Conservation (phyloP, 352 stramenopile species). For the Pythium rhizo-oryzae region DNA sequence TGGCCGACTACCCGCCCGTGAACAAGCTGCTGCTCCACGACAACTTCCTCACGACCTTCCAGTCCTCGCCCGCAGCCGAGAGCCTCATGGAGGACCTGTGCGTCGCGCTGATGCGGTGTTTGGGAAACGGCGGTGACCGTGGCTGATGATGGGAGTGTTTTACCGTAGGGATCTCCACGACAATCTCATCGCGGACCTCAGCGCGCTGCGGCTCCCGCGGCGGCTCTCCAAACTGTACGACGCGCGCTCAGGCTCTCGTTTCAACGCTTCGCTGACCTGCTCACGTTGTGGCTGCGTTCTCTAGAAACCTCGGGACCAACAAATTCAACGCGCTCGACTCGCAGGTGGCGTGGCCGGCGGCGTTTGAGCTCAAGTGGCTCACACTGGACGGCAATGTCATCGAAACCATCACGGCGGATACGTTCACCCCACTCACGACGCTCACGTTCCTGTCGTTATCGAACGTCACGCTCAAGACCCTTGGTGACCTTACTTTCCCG, state of each 20-base stretch:
- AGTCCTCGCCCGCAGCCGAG: conserved; percentile 32
- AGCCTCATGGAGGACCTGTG: conserved; percentile 61
- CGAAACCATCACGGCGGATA: conserved; percentile 32
- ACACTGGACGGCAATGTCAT: conserved; percentile 60
- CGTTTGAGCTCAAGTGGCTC: conserved; percentile 56
- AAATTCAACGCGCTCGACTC: conserved; percentile 25
- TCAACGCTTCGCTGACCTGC: background rate
- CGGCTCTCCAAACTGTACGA: conserved; percentile 46
- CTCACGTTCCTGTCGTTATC: conserved; percentile 58
- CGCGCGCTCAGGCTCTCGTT: background rate
- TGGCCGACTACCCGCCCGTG: conserved; percentile 55
- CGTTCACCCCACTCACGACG: conserved; percentile 46
- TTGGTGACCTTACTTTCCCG: conserved; percentile 31
- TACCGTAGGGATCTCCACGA: conserved; percentile 39
- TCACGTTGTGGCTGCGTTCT: background rate
- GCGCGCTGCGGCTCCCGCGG: conserved; percentile 37
- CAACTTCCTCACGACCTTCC: conserved; percentile 62
- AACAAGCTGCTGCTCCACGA: conserved; percentile 56
- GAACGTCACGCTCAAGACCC: conserved; percentile 40
- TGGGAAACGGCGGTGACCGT: background rate
- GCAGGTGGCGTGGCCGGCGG: conserved; percentile 44
- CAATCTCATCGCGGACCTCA: conserved; percentile 52
- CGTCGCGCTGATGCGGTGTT: background rate
- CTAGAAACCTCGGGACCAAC: conserved; percentile 28
- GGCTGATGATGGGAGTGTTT: background rate